Percentiles rank a stretch among this genome's conserved stretches.
These are phyloP conservation scores for Cicer arietinum DNA, from an alignment of 306 rosid genomes.

Conservation along the genomic window DNA sequence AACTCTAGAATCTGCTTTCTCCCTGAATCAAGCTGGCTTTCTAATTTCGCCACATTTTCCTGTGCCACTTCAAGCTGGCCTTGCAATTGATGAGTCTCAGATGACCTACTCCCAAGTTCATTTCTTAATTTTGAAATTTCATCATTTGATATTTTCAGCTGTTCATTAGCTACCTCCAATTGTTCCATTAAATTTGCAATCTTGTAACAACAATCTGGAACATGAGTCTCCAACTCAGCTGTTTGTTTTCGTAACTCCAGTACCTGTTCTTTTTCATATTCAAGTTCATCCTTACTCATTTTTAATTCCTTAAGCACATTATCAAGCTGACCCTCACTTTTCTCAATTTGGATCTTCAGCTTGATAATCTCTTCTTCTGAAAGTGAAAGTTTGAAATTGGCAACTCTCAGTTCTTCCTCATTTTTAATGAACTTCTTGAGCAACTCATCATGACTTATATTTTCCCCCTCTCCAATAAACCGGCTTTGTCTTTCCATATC, in stretches of 20 bases:
- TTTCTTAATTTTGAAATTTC: constrained; percentile 1
- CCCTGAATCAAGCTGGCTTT: constrained; percentile 51
- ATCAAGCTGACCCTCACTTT: not conserved
- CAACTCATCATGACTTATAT: constrained; percentile 48
- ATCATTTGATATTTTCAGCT: not conserved
- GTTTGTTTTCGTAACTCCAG: constrained; percentile 57
- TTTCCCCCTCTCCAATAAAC: constrained; percentile 31
- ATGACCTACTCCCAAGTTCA: constrained; percentile 48
- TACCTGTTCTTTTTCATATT: constrained; percentile 52
- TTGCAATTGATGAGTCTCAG: constrained; percentile 50
- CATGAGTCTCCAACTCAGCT: constrained; percentile 54
- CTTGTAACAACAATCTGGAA: constrained; percentile 52
- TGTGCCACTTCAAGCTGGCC: constrained; percentile 53
- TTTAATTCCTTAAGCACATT: not conserved
- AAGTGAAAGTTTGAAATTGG: not conserved
- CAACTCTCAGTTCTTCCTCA: constrained; percentile 52
- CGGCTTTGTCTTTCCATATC: constrained; percentile 45
- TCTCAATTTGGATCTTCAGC: constrained; percentile 6
- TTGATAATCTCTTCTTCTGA: constrained; percentile 19
- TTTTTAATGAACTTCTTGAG: constrained; percentile 43
- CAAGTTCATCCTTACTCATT: constrained; percentile 6
- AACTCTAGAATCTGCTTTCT: constrained; percentile 50
- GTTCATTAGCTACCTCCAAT: not conserved
- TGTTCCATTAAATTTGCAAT: constrained; percentile 50
- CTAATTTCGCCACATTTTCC: constrained; percentile 46